Evolutionary conservation across 2,329 filamentous ascomycete genomes (phyloP).

Genomic region (Fusarium anthophilum): DNA sequence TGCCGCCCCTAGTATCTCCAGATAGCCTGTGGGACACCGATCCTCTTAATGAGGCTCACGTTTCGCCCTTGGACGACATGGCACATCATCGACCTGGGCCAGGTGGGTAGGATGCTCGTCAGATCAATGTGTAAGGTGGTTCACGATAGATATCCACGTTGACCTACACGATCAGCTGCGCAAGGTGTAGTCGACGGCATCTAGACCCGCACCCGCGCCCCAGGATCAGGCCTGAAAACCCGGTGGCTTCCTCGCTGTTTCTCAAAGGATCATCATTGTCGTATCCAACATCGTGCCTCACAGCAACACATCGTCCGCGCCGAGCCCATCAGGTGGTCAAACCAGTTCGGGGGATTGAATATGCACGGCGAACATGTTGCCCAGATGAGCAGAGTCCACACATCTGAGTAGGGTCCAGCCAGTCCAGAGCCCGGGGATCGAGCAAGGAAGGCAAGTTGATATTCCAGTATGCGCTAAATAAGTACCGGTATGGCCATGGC

Average conservation of each 20-base stretch:
- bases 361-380: slow-evolving; percentile 2
- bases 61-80: slow-evolving; percentile 25
- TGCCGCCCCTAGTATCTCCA: slow-evolving; percentile 12
- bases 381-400: slow-evolving; percentile 12
- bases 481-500: neutral
- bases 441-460: neutral
- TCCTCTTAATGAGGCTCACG: slow-evolving; percentile 36
- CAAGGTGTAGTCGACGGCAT: slow-evolving; percentile 32
- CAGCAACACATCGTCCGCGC: slow-evolving; percentile 4
- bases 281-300: slow-evolving; percentile 23
- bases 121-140: neutral
- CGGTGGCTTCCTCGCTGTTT: neutral
- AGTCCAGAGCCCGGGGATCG: neutral
- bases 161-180: slow-evolving; percentile 33
- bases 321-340: slow-evolving; percentile 21
- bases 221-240: slow-evolving; percentile 6
- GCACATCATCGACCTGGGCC: slow-evolving; percentile 28
- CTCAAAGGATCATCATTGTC: neutral
- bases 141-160: slow-evolving; percentile 27
- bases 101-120: slow-evolving; percentile 11
- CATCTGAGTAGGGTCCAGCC: slow-evolving; percentile 5
- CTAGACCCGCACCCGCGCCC: slow-evolving; percentile 19
- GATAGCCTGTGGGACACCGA: slow-evolving; percentile 12
- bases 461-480: slow-evolving; percentile 9
- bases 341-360: slow-evolving; percentile 3